Evolutionary conservation across 257 asterid species (phyloP), one percentile per base, ranked within the genome.

Genomic region (Vinca minor): DNA sequence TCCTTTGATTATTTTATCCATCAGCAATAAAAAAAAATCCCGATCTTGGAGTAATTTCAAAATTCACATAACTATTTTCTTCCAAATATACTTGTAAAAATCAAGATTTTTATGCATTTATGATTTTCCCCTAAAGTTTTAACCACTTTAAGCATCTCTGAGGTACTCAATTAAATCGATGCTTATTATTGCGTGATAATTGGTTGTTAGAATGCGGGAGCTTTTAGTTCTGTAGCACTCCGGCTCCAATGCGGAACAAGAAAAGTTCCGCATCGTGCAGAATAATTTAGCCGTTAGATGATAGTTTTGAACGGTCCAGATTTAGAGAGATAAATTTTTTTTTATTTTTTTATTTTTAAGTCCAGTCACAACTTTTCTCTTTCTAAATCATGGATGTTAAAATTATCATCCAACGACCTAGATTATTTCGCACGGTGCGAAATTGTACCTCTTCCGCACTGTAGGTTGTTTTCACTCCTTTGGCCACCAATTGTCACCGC

Each of bases 201-300:
- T 49, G 68, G 11, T 42, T 13, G 38, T 53, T 62, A 44, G 64
- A 45, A 34, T 70, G 73, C 71, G 79, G 83, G 73, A n/a, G 69
- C 57, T 42, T 34, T 62, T 59, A 59, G 49, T 59, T 47, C 23
- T 63, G 38, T 45, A 46, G 62, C 56, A 47, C 64, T 53, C 69
- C 38, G n/a, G n/a, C n/a, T n/a, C n/a, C n/a, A n/a, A n/a, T n/a
- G n/a, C n/a, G n/a, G n/a, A n/a, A n/a, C n/a, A n/a, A n/a, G n/a
- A n/a, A n/a, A n/a, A n/a, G n/a, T n/a, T n/a, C n/a, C n/a, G n/a
- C n/a, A n/a, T n/a, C n/a, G n/a, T n/a, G n/a, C n/a, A n/a, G n/a
- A n/a, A n/a, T n/a, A n/a, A n/a, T n/a, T n/a, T n/a, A n/a, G n/a
- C n/a, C n/a, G n/a, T n/a, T n/a, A n/a, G n/a, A n/a, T n/a, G n/a